These are phyloP conservation scores for Penicillium sp. DNA, from an alignment of 2,329 filamentous ascomycete species.

Conservation along the genomic window DNA sequence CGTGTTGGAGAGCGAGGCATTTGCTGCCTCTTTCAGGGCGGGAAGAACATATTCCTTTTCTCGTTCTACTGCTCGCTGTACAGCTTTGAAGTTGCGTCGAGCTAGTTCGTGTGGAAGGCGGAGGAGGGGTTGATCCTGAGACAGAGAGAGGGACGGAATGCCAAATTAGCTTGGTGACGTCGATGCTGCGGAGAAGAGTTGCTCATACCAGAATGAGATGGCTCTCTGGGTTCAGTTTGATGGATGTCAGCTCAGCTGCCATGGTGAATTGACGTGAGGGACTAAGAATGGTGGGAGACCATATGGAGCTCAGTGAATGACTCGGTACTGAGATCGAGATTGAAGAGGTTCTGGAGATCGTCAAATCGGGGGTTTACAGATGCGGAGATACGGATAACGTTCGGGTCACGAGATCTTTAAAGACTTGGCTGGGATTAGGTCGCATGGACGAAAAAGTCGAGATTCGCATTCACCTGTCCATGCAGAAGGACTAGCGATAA, in stretches of 20 bases:
- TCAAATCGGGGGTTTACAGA: background rate
- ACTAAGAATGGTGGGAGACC: no score
- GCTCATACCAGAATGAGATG: slow-evolving; percentile 44
- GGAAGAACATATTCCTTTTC: slow-evolving; percentile 44
- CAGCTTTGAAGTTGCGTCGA: slow-evolving; percentile 85
- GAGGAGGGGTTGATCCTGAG: slow-evolving; percentile 85
- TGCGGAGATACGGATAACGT: slow-evolving; percentile 2
- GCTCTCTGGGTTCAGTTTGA: slow-evolving; percentile 46
- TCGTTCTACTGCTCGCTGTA: slow-evolving; percentile 45
- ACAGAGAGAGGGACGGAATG: background rate
- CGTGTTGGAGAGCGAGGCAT: slow-evolving; percentile 59
- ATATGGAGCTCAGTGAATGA: no score
- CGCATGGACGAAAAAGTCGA: no score
- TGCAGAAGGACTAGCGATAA: no score
- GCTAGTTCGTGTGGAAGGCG: slow-evolving; percentile 88
- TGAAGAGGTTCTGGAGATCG: slow-evolving; percentile 3
- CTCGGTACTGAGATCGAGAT: background rate
- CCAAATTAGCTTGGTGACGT: slow-evolving; percentile 9
- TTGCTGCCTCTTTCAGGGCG: slow-evolving; percentile 49
- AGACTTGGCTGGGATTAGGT: no score
- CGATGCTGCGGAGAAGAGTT: background rate
- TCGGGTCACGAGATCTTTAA: slow-evolving; percentile 2
- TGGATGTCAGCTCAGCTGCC: slow-evolving; percentile 42
- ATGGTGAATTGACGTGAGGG: slow-evolving; percentile 16
- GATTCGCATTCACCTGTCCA: no score